Percentiles rank a stretch among this genome's conserved stretches.
phyloP scores from a whole-genome alignment of 179 eudicot species.

The Camellia oleifera region DNA sequence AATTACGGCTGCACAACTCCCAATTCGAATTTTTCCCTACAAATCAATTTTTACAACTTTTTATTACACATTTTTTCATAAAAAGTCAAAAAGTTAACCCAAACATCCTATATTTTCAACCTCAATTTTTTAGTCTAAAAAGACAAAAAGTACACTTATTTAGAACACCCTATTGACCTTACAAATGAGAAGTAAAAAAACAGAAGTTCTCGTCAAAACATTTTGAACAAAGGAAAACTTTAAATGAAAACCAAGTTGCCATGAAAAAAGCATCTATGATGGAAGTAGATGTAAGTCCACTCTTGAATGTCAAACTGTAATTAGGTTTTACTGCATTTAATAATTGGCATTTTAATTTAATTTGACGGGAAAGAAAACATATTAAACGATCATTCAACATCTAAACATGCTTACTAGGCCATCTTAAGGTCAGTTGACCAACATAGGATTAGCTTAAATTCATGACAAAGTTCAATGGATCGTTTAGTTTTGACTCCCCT shows the following conservation, averaged over 20 bases:
- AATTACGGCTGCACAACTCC: no score
- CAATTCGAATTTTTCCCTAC: no score
- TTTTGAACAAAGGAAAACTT: neutral
- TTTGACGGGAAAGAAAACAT: neutral
- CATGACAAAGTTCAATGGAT: neutral
- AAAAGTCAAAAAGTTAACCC: no score
- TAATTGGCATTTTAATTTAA: neutral
- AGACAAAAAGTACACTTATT: no score
- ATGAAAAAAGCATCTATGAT: neutral
- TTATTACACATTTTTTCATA: no score
- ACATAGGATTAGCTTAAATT: neutral
- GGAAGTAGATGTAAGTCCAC: neutral
- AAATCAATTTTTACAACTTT: no score
- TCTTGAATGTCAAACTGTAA: neutral
- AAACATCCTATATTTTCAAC: no score
- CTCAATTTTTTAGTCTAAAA: no score
- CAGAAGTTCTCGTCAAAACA: neutral
- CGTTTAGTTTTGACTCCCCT: neutral
- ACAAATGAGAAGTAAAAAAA: neutral
- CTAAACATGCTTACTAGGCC: neutral
- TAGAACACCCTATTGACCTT: neutral
- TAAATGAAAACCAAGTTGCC: neutral
- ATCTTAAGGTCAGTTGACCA: neutral
- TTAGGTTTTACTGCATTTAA: neutral
- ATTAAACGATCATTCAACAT: neutral